A percentile compares a stretch with the other conserved stretches of the same genome.
Evolutionary conservation across 208 protist species (phyloP).

Genomic region (Sergeia podlipaevii): DNA sequence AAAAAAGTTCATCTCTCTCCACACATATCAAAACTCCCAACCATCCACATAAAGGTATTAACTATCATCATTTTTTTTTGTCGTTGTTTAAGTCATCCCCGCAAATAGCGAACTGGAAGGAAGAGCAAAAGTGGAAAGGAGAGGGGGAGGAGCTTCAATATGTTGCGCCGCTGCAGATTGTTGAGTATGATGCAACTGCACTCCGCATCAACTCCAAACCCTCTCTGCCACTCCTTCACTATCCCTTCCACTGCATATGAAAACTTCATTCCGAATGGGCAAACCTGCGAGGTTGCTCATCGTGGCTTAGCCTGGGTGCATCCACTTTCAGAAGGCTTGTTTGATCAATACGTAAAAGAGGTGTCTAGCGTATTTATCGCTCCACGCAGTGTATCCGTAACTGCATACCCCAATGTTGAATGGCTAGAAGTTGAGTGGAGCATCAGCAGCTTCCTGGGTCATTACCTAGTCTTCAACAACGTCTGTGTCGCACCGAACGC

Average conservation of each 20-base stretch:
- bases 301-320: conserved; percentile 82
- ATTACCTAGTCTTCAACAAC: conserved; percentile 82
- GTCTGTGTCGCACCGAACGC: conserved; percentile 55
- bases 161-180: conserved; percentile 46
- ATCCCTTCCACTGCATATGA: conserved; percentile 72
- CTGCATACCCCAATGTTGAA: conserved; percentile 67
- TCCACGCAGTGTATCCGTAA: conserved; percentile 70
- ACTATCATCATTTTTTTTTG: too few relatives aligned
- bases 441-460: conserved; percentile 83
- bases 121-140: neutral
- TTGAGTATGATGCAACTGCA: conserved; percentile 67
- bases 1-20: too few relatives aligned
- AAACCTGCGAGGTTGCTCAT: conserved; percentile 84
- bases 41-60: too few relatives aligned
- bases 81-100: too few relatives aligned
- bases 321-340: conserved; percentile 77
- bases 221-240: conserved; percentile 64
- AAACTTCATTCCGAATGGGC: conserved; percentile 75
- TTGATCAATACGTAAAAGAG: conserved; percentile 87
- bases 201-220: conserved; percentile 78
- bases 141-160: neutral
- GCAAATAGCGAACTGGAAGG: too few relatives aligned
- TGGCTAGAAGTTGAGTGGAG: conserved; percentile 79
- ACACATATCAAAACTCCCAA: too few relatives aligned
- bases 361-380: conserved; percentile 81